A percentile compares a stretch with the other conserved stretches of the same genome.
phyloP scores from a whole-genome alignment of 805 yeast species.

The Metschnikowia lochheadii region DNA sequence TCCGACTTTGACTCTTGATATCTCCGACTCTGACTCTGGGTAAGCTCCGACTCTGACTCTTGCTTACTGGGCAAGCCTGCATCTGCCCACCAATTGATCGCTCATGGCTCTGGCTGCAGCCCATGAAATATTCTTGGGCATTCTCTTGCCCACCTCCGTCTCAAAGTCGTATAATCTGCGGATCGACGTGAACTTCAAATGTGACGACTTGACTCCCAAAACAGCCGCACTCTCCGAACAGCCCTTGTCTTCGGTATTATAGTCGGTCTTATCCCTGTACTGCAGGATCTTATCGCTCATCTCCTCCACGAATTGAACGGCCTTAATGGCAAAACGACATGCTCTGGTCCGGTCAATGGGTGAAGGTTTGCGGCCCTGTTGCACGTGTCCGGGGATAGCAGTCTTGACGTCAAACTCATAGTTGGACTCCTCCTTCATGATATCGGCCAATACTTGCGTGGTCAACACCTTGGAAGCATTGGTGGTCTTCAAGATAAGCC shows the following conservation, averaged over 20 bases:
- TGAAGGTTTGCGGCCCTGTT: conserved; percentile 77
- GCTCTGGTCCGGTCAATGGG: conserved; percentile 76
- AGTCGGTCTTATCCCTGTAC: conserved; percentile 27
- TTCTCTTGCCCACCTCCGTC: conserved; percentile 73
- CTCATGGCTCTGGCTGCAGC: conserved; percentile 66
- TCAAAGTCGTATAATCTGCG: conserved; percentile 80
- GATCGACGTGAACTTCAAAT: conserved; percentile 68
- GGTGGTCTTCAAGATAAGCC: conserved; percentile 62
- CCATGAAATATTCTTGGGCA: conserved; percentile 92
- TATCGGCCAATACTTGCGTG: conserved; percentile 66
- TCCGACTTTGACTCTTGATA: too few relatives aligned
- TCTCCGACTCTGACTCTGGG: too few relatives aligned
- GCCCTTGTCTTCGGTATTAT: conserved; percentile 30
- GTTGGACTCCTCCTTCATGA: conserved; percentile 57
- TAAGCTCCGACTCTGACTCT: too few relatives aligned
- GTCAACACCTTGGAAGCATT: conserved; percentile 65
- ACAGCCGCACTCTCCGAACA: conserved; percentile 64
- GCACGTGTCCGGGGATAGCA: conserved; percentile 84
- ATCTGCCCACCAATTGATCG: conserved; percentile 79
- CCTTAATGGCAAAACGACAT: conserved; percentile 64
- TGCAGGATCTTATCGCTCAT: conserved; percentile 19
- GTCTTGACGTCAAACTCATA: conserved; percentile 73
- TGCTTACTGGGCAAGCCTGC: conserved; percentile 8
- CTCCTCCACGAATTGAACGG: conserved; percentile 65
- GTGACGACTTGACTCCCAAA: conserved; percentile 76